phyloP scores from a whole-genome alignment of 192 early-diverging fungal genomes.

The Geranomyces michiganensis region DNA sequence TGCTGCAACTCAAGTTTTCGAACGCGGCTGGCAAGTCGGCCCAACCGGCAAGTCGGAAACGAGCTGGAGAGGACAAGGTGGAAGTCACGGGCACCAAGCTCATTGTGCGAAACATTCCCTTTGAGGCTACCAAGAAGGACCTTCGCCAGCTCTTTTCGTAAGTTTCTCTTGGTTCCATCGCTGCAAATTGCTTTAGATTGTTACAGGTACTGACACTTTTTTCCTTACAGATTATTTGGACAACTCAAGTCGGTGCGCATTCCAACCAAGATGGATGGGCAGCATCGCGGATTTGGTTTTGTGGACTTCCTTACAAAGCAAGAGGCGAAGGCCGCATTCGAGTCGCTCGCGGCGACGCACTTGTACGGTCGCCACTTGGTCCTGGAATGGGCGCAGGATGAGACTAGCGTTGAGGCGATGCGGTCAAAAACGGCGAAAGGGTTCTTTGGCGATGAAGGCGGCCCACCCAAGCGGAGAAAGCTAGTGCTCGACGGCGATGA shows the following conservation, averaged over 20 bases:
- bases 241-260: slow-evolving; percentile 93
- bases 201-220: background rate
- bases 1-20: slow-evolving; percentile 90
- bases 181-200: background rate
- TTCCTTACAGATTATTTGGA: slow-evolving; percentile 74
- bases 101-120: slow-evolving; percentile 94
- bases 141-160: slow-evolving; percentile 85
- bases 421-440: slow-evolving; percentile 83
- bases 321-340: slow-evolving; percentile 89
- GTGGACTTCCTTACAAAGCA: slow-evolving; percentile 96
- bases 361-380: slow-evolving; percentile 97
- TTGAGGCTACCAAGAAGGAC: slow-evolving; percentile 95
- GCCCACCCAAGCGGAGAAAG: slow-evolving; percentile 61
- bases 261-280: slow-evolving; percentile 90
- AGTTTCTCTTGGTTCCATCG: slow-evolving; percentile 18
- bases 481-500: slow-evolving; percentile 55
- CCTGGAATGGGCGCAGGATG: slow-evolving; percentile 91
- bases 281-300: slow-evolving; percentile 97
- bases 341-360: slow-evolving; percentile 87
- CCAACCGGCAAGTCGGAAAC: slow-evolving; percentile 19
- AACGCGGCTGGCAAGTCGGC: slow-evolving; percentile 59
- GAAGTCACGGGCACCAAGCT: slow-evolving; percentile 80
- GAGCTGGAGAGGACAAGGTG: slow-evolving; percentile 49
- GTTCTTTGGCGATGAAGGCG: slow-evolving; percentile 63
- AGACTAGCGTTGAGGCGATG: slow-evolving; percentile 78